Conservation (phyloP, 208 protist genomes). For the Crithidia acanthocephali region DNA sequence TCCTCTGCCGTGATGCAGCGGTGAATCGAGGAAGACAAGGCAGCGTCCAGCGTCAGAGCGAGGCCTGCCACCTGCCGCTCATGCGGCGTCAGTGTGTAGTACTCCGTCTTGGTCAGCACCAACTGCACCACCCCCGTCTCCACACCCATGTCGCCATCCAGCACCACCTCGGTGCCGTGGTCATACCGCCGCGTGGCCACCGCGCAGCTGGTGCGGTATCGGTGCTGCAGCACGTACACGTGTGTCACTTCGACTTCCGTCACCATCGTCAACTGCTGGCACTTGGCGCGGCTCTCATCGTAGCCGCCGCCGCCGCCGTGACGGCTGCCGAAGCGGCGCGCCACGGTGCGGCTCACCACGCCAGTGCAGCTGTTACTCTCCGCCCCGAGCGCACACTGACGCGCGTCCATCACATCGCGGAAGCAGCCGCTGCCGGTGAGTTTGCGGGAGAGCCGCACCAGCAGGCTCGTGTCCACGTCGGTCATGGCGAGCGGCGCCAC, state of each 20-base stretch:
- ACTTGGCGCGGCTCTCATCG: background rate
- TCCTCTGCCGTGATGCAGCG: constrained; percentile 29
- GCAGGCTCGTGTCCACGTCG: constrained; percentile 16
- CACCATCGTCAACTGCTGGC: constrained; percentile 1
- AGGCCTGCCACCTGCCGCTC: constrained; percentile 30
- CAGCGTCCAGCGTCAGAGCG: constrained; percentile 23
- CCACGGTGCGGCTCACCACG: constrained; percentile 10
- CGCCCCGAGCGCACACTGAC: constrained; percentile 12
- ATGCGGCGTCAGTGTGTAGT: constrained; percentile 29
- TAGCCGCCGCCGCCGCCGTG: background rate
- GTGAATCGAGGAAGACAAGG: constrained; percentile 41
- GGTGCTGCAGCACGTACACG: constrained; percentile 61
- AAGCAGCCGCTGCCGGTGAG: constrained; percentile 29
- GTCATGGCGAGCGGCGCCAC: background rate
- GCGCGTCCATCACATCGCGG: constrained; percentile 26
- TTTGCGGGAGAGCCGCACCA: constrained; percentile 19
- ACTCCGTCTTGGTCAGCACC: constrained; percentile 41
- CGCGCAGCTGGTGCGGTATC: constrained; percentile 46
- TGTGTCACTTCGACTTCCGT: constrained; percentile 36
- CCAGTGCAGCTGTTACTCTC: constrained; percentile 28
- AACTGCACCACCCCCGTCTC: constrained; percentile 58
- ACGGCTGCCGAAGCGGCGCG: constrained; percentile 7
- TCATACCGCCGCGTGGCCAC: constrained; percentile 32
- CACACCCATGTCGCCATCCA: constrained; percentile 81
- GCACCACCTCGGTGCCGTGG: constrained; percentile 54